Evolutionary conservation across 2,329 filamentous ascomycete species (phyloP).

Genomic region (Diaporthe sp.): DNA sequence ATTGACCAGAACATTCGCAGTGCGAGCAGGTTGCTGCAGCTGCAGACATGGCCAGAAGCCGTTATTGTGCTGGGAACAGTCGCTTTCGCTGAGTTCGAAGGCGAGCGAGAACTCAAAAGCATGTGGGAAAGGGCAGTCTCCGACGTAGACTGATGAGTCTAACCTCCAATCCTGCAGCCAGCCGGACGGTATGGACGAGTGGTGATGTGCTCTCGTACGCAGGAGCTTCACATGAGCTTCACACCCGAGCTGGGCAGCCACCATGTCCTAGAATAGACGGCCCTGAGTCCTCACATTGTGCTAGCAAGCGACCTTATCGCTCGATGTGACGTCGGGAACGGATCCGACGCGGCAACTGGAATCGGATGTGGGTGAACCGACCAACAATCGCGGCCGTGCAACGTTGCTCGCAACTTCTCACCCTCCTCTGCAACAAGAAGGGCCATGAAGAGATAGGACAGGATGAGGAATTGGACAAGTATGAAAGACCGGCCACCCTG

Average conservation of each 20-base stretch:
- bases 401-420: conserved; percentile 24
- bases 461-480: background rate
- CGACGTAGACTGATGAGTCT: background rate
- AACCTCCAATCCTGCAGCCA: background rate
- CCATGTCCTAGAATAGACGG: conserved; percentile 17
- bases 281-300: background rate
- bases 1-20: background rate
- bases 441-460: background rate
- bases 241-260: conserved; percentile 11
- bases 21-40: background rate
- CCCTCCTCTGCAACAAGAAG: background rate
- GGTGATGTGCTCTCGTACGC: background rate
- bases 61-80: background rate
- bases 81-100: conserved; percentile 19
- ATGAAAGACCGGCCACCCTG: conserved; percentile 4
- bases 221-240: conserved; percentile 10
- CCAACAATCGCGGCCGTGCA: conserved; percentile 7
- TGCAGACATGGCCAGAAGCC: conserved; percentile 17
- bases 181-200: background rate
- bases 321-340: conserved; percentile 24
- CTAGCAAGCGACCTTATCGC: conserved; percentile 19
- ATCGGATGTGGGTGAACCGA: background rate
- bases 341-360: background rate
- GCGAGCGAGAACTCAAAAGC: background rate
- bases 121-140: conserved; percentile 3